Evolutionary conservation across 129 eudicot species (phyloP).

Genomic region (Solidago caesia): DNA sequence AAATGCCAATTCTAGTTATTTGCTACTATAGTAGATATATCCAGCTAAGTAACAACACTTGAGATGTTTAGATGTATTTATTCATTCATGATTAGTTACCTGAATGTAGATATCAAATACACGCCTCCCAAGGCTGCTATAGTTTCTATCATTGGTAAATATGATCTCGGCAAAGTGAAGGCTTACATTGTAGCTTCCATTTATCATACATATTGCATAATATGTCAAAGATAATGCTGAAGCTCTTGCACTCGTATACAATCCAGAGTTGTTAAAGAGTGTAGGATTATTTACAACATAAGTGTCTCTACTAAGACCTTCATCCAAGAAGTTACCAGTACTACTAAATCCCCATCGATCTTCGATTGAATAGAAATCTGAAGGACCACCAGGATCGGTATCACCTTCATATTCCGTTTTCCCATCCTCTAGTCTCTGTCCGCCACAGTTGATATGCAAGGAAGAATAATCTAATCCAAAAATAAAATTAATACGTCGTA

Average conservation of each 20-base stretch:
- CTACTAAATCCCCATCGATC: constrained; percentile 73
- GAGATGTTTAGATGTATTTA: not conserved
- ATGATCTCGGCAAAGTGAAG: constrained; percentile 84
- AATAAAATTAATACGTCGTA: not conserved
- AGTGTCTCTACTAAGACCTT: not conserved
- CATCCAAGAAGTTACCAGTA: constrained; percentile 70
- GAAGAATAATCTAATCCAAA: constrained; percentile 41
- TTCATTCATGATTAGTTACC: constrained; percentile 33
- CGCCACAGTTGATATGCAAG: constrained; percentile 77
- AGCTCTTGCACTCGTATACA: constrained; percentile 52
- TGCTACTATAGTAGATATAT: not conserved
- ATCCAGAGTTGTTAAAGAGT: constrained; percentile 21
- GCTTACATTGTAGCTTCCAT: constrained; percentile 68
- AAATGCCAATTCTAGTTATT: not conserved
- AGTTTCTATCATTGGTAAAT: constrained; percentile 46
- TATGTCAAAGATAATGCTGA: constrained; percentile 75
- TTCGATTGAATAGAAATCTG: constrained; percentile 25
- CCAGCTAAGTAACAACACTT: not conserved
- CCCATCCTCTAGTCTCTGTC: constrained; percentile 30
- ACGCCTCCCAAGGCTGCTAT: constrained; percentile 71
- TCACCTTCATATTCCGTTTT: constrained; percentile 47
- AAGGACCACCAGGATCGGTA: constrained; percentile 18
- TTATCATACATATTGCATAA: constrained; percentile 53
- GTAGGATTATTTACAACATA: constrained; percentile 22
- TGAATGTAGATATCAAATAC: constrained; percentile 77